Conservation (phyloP, 148 eudicot species). For the Chenopodium album region DNA sequence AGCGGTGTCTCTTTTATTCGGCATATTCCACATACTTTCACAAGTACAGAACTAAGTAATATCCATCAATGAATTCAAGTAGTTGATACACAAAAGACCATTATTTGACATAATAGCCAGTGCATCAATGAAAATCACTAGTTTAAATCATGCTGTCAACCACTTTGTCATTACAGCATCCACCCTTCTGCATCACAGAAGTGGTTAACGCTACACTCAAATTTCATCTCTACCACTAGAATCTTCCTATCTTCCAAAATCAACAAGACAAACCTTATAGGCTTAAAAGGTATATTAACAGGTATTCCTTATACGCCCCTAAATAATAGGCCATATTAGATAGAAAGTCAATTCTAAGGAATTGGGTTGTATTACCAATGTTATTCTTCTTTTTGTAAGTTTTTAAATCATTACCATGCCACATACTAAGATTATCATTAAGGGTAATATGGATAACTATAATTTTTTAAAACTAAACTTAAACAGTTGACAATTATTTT, state of each 20-base stretch:
- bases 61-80: background rate
- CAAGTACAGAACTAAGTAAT: background rate
- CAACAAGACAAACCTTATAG: background rate
- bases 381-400: too few relatives aligned
- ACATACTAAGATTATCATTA: too few relatives aligned
- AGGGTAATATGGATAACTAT: too few relatives aligned
- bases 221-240: background rate
- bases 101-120: background rate
- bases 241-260: background rate
- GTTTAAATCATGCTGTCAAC: background rate
- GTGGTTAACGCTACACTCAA: background rate
- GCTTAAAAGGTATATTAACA: too few relatives aligned
- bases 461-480: too few relatives aligned
- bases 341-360: too few relatives aligned
- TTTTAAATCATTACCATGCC: too few relatives aligned
- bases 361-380: too few relatives aligned
- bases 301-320: too few relatives aligned
- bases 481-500: too few relatives aligned
- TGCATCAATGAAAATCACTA: background rate
- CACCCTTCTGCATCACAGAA: too few relatives aligned
- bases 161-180: background rate
- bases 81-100: background rate
- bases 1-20: background rate
- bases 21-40: background rate
- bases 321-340: too few relatives aligned